Evolutionary conservation across 2,329 filamentous ascomycete genomes (phyloP), one percentile per base, ranked within the genome.

Genomic region (Xylariaceae sp.): DNA sequence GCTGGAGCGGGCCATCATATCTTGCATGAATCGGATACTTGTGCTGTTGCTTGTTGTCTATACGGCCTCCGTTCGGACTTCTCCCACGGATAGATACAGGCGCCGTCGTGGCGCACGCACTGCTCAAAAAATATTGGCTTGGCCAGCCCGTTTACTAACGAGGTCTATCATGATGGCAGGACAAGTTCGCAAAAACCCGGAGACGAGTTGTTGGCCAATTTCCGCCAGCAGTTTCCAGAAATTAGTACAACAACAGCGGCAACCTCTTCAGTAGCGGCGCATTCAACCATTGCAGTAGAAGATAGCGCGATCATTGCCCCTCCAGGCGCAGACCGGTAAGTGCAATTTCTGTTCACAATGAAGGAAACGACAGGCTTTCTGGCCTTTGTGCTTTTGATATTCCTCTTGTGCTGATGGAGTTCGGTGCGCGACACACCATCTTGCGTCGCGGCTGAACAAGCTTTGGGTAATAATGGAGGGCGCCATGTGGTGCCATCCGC

Each of bases 131-230:
- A 8, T 32, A 16, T 32, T 8, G 4, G 16, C 4, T 8, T 8
- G 27, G 12, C 27, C 16, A 4, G 7, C 4, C 4, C 4, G 16
- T 16, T 32, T 32, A 8, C 27, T 57, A 39, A 60, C 50, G 8
- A 14, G 19, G 40, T 40, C 27, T 3, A 10, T 44, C 14, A 17
- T 37, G 22, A 45, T 44, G 54, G 39, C 56, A 88, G 85, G 70
- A 87, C 80, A 61, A 89, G 80, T 66, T 83, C 86, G 45, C 87
- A 90, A 67, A 95, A 95, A 73, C 90, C 90, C 45, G 83, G 82
- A 65, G 86, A 91, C 63, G 88, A 91, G 60, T 77, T 95, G 62
- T 83, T 93, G 65, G 83, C 83, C 68, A 83, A 82, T 65, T 95
- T 95, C 71, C 87, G 87, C 66, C 81, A 88, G 60, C 83, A 81